phyloP scores from a whole-genome alignment of 106 monocot species.

The Amphibolis antarctica region DNA sequence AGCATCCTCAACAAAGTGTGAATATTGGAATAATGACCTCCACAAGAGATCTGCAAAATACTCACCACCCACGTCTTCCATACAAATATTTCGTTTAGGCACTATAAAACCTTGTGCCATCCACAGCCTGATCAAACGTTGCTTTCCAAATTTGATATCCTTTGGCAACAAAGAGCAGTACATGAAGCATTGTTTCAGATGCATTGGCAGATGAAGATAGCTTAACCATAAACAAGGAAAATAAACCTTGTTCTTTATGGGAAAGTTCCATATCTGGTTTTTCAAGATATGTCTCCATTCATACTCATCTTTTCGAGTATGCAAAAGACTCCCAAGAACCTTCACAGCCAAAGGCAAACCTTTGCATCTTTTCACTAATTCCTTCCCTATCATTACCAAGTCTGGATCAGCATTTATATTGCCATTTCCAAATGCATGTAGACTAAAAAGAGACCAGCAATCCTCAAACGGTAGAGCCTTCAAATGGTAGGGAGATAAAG shows the following conservation, averaged over 20 bases:
- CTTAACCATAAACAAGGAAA: conserved; percentile 29
- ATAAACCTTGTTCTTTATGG: neutral
- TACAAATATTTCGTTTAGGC: conserved; percentile 1
- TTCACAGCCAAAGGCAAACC: conserved; percentile 28
- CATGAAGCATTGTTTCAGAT: conserved; percentile 39
- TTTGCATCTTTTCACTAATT: conserved; percentile 24
- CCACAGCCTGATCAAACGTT: conserved; percentile 38
- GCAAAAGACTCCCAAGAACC: conserved; percentile 19
- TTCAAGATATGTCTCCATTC: conserved; percentile 28
- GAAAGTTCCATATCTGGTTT: conserved; percentile 19
- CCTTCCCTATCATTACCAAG: conserved; percentile 22
- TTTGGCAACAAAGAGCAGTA: conserved; percentile 44
- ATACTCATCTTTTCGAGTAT: conserved; percentile 8
- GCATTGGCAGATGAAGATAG: conserved; percentile 30
- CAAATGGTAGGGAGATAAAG: conserved; percentile 4
- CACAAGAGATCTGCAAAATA: conserved; percentile 24
- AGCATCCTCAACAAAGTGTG: conserved; percentile 1
- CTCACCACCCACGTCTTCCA: conserved; percentile 20
- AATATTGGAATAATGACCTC: conserved; percentile 38
- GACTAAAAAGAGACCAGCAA: conserved; percentile 29
- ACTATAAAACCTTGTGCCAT: conserved; percentile 31
- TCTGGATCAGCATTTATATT: neutral
- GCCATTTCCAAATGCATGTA: conserved; percentile 20
- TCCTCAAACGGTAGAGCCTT: conserved; percentile 4
- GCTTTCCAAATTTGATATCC: conserved; percentile 24